Percentiles rank a stretch among this genome's conserved stretches.
Evolutionary conservation across 208 protist species (phyloP).

Genomic region (Leishmania mexicana): DNA sequence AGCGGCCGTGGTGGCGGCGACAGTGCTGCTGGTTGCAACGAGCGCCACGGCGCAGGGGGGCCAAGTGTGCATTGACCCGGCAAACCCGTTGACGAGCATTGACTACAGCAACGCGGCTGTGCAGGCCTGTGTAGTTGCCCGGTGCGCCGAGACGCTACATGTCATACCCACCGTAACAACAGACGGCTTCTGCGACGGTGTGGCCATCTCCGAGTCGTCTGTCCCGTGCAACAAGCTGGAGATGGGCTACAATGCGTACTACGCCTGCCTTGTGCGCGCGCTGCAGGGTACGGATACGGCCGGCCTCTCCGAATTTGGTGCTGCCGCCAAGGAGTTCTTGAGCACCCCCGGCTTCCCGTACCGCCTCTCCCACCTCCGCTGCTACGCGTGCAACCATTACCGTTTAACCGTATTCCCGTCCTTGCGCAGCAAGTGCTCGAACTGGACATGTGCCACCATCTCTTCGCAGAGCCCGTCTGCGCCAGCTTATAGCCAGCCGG

Average conservation of each 20-base stretch:
- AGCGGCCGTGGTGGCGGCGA: conserved; percentile 1
- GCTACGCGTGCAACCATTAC: conserved; percentile 57
- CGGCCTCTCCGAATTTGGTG: background rate
- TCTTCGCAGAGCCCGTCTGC: conserved; percentile 31
- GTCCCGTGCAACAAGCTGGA: conserved; percentile 29
- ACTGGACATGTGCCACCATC: conserved; percentile 32
- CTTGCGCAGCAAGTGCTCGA: conserved; percentile 9
- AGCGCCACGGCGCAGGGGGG: background rate
- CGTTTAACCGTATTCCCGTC: conserved; percentile 15
- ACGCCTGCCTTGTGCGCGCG: conserved; percentile 36
- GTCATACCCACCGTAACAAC: conserved; percentile 18
- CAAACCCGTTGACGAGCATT: conserved; percentile 27
- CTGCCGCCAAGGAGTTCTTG: conserved; percentile 17
- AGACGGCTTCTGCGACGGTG: conserved; percentile 39
- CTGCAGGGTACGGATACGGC: conserved; percentile 1
- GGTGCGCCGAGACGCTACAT: conserved; percentile 35
- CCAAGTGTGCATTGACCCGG: conserved; percentile 27
- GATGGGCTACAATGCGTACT: conserved; percentile 43
- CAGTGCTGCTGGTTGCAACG: conserved; percentile 5
- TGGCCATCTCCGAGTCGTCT: conserved; percentile 28
- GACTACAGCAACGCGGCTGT: conserved; percentile 23
- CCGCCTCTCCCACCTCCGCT: conserved; percentile 30
- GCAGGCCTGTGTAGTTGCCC: conserved; percentile 27
- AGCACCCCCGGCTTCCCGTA: conserved; percentile 42
- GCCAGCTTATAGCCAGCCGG: conserved; percentile 18